Base-by-base conservation (phyloP, 2,329 filamentous ascomycete species). In the Trichoderma sp. region DNA sequence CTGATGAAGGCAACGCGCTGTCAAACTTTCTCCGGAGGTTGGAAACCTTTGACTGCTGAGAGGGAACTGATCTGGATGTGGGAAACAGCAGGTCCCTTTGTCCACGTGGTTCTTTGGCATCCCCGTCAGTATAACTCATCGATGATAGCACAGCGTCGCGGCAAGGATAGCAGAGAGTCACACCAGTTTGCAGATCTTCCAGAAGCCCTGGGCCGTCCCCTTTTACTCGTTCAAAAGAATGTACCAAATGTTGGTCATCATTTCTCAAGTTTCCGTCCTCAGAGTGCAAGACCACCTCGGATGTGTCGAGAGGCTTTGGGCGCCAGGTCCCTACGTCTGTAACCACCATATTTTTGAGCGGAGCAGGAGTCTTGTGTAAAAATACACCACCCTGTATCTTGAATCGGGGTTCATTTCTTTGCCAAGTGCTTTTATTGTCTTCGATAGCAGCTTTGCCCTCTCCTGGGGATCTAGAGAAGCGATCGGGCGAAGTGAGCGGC, bases 1-100 rank as follows among this genome's bases (percentile, higher is more conserved):
- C 24, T 12, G 71, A 56, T 5, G 71, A 66, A 28, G 70, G 39
- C 26, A 69, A 70, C 32, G 75, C 73, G 6, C 64, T 32, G 28
- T 77, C 76, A 56, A 77, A 76, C 30, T 65, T 75, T 34, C 73
- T 74, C 62, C 75, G 75, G 32, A 78, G 74, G 32, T 51, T 75
- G 3, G 75, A 76, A 11, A 76, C 64, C 6, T 58, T 75, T 8
- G 73, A 62, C 18, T 60, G 64, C 8, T 66, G 69, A n/a, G 57
- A 30, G 6, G 56, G 60, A 21, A 26, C 12, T 14, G 39, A 58
- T n/a, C 8, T 56, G 7, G 26, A 51, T 9, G 36, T n/a, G 12
- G 53, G 11, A 2, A 65, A 21, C 4, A 32, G 12, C 15, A 62
- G 39, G 21, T 63, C 1, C 34, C 63, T 11, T 12, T 26, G 18